Percentiles rank a stretch among this genome's conserved stretches.
Evolutionary conservation across 768 basidiomycete genomes (phyloP).

Genomic region (Cystofilobasidium ferigula): DNA sequence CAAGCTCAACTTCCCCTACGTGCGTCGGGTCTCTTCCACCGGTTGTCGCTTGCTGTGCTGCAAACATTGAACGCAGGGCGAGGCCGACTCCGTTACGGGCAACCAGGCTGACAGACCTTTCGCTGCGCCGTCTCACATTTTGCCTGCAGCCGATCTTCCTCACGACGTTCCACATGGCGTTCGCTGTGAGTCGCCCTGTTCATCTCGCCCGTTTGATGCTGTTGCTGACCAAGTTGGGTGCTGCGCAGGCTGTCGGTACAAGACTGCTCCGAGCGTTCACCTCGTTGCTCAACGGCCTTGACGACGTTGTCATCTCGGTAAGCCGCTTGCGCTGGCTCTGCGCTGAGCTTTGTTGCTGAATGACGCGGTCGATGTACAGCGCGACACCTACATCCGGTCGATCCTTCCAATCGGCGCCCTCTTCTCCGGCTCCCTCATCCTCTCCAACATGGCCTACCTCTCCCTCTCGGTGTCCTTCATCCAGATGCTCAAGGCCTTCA

Average conservation of each 20-base stretch:
- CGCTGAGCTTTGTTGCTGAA: not conserved
- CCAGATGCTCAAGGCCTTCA: slow-evolving; percentile 68
- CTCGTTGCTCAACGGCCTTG: slow-evolving; percentile 35
- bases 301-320: slow-evolving; percentile 36
- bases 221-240: not conserved
- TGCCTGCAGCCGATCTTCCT: slow-evolving; percentile 21
- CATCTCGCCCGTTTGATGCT: slow-evolving; percentile 52
- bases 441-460: slow-evolving; percentile 86
- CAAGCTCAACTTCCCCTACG: slow-evolving; percentile 20
- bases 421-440: slow-evolving; percentile 81
- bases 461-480: slow-evolving; percentile 58
- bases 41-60: not conserved
- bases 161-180: slow-evolving; percentile 25
- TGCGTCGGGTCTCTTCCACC: not conserved
- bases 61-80: no score
- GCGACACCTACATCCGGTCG: slow-evolving; percentile 52
- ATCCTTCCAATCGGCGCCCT: slow-evolving; percentile 89
- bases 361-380: slow-evolving; percentile 10
- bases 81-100: no score
- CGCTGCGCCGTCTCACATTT: not conserved
- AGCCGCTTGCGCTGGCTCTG: slow-evolving; percentile 10
- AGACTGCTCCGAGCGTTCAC: slow-evolving; percentile 33
- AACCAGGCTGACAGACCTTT: no score
- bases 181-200: slow-evolving; percentile 60
- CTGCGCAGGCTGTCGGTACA: slow-evolving; percentile 33